Evolutionary conservation across 2,329 filamentous ascomycete species (phyloP).

Genomic region (Curvularia verruculosa): DNA sequence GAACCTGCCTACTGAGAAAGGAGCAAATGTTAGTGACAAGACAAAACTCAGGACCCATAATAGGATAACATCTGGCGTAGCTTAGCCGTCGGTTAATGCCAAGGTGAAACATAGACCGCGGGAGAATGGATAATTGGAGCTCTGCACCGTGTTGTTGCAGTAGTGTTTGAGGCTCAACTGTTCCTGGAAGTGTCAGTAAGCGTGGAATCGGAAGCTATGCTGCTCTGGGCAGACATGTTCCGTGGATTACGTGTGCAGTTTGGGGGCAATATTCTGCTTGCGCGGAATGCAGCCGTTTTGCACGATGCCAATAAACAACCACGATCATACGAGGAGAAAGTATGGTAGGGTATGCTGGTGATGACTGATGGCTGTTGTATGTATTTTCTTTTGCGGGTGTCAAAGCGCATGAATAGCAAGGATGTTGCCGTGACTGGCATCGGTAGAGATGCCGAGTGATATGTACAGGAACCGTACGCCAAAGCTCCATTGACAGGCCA

Average conservation of each 20-base stretch:
- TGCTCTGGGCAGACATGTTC: slow-evolving; percentile 3
- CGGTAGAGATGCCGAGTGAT: slow-evolving; percentile 24
- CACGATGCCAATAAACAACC: background rate
- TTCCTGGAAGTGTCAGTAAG: slow-evolving; percentile 11
- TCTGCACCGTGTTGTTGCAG: slow-evolving; percentile 21
- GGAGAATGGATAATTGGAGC: slow-evolving; percentile 7
- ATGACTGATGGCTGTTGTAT: slow-evolving; percentile 25
- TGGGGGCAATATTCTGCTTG: background rate
- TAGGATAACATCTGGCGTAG: slow-evolving; percentile 22
- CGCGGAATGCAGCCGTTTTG: background rate
- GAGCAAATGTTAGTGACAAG: background rate
- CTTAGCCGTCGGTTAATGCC: slow-evolving; percentile 17
- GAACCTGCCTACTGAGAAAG: background rate
- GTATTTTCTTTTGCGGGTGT: slow-evolving; percentile 31
- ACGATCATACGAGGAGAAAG: background rate
- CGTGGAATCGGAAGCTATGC: slow-evolving; percentile 5
- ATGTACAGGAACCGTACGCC: slow-evolving; percentile 30
- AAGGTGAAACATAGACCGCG: slow-evolving; percentile 21
- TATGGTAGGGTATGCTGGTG: background rate
- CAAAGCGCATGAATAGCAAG: slow-evolving; percentile 31
- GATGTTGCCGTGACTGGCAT: slow-evolving; percentile 18
- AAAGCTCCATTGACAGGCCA: slow-evolving; percentile 18
- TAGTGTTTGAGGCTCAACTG: slow-evolving; percentile 23
- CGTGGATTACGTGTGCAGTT: background rate
- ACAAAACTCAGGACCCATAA: background rate